phyloP scores from a whole-genome alignment of 352 stramenopile genomes.

The Globisporangium uncinulatum region DNA sequence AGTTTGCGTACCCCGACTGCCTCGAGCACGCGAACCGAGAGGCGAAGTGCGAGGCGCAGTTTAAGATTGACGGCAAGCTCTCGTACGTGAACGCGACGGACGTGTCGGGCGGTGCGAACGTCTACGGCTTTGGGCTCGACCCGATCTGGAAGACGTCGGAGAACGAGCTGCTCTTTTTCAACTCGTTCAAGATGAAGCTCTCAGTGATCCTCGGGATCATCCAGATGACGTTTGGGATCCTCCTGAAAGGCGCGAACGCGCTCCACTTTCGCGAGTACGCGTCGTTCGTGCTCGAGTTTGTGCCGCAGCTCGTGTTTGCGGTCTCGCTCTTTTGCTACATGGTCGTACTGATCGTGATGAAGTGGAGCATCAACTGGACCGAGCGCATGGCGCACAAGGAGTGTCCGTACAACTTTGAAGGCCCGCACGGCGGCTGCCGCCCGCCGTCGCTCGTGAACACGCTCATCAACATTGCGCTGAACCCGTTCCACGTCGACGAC shows the following conservation, averaged over 20 bases:
- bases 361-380: slow-evolving; percentile 99
- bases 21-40: slow-evolving; percentile 49
- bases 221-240: slow-evolving; percentile 98
- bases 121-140: slow-evolving; percentile 98
- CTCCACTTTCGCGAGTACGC: slow-evolving; percentile 95
- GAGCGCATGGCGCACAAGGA: slow-evolving; percentile 89
- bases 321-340: slow-evolving; percentile 99
- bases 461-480: slow-evolving; percentile 98
- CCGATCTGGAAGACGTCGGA: slow-evolving; percentile 97
- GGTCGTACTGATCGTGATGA: slow-evolving; percentile 98
- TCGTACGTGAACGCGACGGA: slow-evolving; percentile 78
- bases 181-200: slow-evolving; percentile 99
- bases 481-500: slow-evolving; percentile 91
- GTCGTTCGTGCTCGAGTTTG: slow-evolving; percentile 96
- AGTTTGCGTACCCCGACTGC: slow-evolving; percentile 88
- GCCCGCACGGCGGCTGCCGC: slow-evolving; percentile 91
- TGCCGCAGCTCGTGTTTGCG: slow-evolving; percentile 96
- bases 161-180: slow-evolving; percentile 99
- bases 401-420: slow-evolving; percentile 94
- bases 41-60: slow-evolving; percentile 62
- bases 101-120: slow-evolving; percentile 70
- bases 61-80: slow-evolving; percentile 63
- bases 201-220: slow-evolving; percentile 98
- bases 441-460: slow-evolving; percentile 97
- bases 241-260: slow-evolving; percentile 95